Evolutionary conservation across 2,329 filamentous ascomycete species (phyloP).

Genomic region (Colletotrichum magnum): DNA sequence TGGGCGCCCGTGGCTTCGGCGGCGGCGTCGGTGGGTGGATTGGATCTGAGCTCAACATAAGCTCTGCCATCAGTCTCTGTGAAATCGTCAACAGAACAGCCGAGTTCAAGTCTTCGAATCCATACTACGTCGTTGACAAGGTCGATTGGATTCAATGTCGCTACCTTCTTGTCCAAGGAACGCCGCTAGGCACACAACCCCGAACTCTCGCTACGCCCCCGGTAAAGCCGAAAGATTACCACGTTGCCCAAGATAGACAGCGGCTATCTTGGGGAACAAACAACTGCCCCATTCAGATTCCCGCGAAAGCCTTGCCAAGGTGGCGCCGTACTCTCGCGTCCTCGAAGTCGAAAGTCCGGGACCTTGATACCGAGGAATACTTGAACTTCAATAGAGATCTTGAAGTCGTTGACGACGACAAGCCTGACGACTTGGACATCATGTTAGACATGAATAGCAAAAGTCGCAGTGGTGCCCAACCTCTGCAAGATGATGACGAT

Average conservation of each 20-base stretch:
- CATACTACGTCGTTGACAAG: conserved; percentile 80
- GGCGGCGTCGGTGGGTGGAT: conserved; percentile 66
- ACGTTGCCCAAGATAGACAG: conserved; percentile 47
- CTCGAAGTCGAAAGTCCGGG: background rate
- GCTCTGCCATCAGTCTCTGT: conserved; percentile 78
- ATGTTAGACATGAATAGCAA: conserved; percentile 41
- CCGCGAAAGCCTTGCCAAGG: conserved; percentile 46
- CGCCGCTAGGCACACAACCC: background rate
- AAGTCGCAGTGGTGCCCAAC: background rate
- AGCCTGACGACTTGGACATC: conserved; percentile 42
- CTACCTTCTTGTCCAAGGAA: conserved; percentile 76
- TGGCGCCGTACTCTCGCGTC: conserved; percentile 9
- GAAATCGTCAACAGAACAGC: conserved; percentile 84
- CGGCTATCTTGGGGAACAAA: conserved; percentile 32
- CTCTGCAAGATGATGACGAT: background rate
- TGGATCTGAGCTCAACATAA: conserved; percentile 74
- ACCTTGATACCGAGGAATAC: background rate
- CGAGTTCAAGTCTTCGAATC: conserved; percentile 68
- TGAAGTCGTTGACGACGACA: conserved; percentile 15
- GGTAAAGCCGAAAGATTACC: conserved; percentile 10
- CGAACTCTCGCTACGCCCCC: background rate
- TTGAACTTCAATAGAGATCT: background rate
- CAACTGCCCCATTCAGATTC: conserved; percentile 42
- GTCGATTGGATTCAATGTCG: conserved; percentile 92
- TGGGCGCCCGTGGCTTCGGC: background rate